Base-by-base conservation (phyloP, 305 asterid genomes). In the Vinca major region DNA sequence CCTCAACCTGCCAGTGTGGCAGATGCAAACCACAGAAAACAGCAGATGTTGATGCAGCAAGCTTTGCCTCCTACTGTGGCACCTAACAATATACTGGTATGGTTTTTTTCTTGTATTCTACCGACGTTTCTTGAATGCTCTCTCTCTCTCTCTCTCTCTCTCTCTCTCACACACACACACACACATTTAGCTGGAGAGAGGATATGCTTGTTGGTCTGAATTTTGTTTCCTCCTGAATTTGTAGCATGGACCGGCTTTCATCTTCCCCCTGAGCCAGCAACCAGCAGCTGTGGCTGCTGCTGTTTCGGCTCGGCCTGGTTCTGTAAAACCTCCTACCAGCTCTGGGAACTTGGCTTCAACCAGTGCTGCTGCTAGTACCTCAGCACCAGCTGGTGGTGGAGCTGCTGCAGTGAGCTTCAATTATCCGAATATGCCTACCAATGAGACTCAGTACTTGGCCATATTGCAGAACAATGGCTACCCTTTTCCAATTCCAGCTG, bases 201-300 rank as follows among this genome's bases (percentile, higher is more conserved):
- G 36, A 68, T 19, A 12, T 19, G 39, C 48, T 20, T 39, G 6
- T n/a, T 17, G 20, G 58, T 71, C 39, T 51, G 51, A 74, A 63
- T 40, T 7, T 11, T 67, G 10, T 68, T 65, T 48, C 0, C 11
- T 10, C 76, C 55, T 26, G 33, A 26, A 11, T 33, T 70, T 76
- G 80, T 72, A 75, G 77, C 81, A 91, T 79, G 99, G 92, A 0
- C 98, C 97, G 12, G 73, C 96, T 67, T 94, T 89, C 67, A 88
- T 94, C 78, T 86, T 91, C 73, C 99, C 99, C 7, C 26, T 94
- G 72, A 91, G 76, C 74, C 99, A 94, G 83, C 99, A 93, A 57
- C 96, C 82, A 33, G 87, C 95, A 2, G 86, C 86, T 0, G 75
- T 70, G 39, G 89, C 91, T 2, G 85, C 91, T 13, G 33, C 33